Evolutionary conservation across 2,329 filamentous ascomycete species (phyloP).

Genomic region (Colletotrichum sp.): DNA sequence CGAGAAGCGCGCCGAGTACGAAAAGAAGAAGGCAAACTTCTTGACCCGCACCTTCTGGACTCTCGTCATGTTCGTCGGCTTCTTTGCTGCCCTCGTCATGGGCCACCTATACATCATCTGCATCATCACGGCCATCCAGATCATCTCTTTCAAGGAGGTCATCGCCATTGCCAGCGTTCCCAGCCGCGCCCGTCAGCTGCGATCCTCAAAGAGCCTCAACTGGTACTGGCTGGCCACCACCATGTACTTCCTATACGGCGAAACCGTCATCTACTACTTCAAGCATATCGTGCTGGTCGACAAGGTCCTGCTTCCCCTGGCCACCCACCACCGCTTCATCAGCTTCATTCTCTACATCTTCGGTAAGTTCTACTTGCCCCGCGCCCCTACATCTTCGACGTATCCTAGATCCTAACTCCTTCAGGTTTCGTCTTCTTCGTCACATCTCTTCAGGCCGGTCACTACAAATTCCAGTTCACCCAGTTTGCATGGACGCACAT

Average conservation of each 20-base stretch:
- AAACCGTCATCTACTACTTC: conserved; percentile 99
- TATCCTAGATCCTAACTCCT: conserved; percentile 29
- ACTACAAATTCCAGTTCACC: conserved; percentile 98
- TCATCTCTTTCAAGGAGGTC: conserved; percentile 98
- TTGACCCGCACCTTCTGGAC: conserved; percentile 97
- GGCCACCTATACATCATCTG: conserved; percentile 97
- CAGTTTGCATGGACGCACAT: conserved; percentile 99
- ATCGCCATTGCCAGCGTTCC: conserved; percentile 97
- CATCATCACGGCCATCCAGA: conserved; percentile 91
- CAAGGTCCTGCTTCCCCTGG: conserved; percentile 88
- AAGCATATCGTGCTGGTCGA: conserved; percentile 98
- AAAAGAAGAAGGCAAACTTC: conserved; percentile 99
- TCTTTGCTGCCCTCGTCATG: conserved; percentile 91
- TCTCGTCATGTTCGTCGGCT: conserved; percentile 92
- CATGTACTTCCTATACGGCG: conserved; percentile 99
- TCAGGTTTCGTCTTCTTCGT: conserved; percentile 98
- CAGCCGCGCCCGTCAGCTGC: conserved; percentile 86
- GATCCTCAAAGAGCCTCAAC: conserved; percentile 94
- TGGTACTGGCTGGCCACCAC: conserved; percentile 99
- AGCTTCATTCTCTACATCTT: conserved; percentile 98
- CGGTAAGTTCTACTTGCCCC: conserved; percentile 61
- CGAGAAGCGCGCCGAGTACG: conserved; percentile 71
- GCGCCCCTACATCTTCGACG: not conserved
- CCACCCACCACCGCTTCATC: conserved; percentile 97
- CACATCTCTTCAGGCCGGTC: conserved; percentile 88